A percentile compares a stretch with the other conserved stretches of the same genome.
Conservation (phyloP, 768 basidiomycete genomes). For the Tulasnella sp. region DNA sequence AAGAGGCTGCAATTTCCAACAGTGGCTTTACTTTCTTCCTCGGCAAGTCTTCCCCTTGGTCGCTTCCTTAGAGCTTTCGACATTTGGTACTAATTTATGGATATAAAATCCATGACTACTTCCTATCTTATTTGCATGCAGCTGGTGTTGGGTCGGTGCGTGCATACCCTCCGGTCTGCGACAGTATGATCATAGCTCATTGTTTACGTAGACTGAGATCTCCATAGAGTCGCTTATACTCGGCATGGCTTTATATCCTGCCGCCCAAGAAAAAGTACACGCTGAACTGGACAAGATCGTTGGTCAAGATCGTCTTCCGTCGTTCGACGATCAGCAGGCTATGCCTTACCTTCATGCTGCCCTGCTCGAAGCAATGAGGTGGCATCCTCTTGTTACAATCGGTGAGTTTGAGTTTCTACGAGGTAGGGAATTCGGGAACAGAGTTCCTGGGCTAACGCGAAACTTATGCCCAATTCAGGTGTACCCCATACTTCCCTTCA, state of each 20-base stretch:
- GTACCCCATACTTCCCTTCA: too few species aligned
- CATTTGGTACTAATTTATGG: too few species aligned
- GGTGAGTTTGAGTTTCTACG: background rate
- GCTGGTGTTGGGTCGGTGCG: background rate
- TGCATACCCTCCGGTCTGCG: background rate
- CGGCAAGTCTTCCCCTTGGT: background rate
- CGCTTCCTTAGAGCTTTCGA: background rate
- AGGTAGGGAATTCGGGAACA: too few species aligned
- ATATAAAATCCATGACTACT: background rate
- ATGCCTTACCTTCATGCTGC: conserved; percentile 24
- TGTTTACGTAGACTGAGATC: background rate
- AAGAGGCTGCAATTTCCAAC: too few species aligned
- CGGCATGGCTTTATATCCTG: conserved; percentile 19
- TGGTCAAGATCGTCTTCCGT: conserved; percentile 13
- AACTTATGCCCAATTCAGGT: too few species aligned
- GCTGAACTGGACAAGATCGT: conserved; percentile 23
- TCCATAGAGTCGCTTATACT: background rate
- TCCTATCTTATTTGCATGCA: background rate
- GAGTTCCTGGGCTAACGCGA: too few species aligned
- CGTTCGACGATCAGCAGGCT: conserved; percentile 4
- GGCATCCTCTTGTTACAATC: background rate
- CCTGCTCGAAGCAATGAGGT: background rate
- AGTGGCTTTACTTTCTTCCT: too few species aligned
- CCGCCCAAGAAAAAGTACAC: conserved; percentile 21
- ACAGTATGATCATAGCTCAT: background rate